Percentiles rank a stretch among this genome's conserved stretches.
Evolutionary conservation across 2,329 filamentous ascomycete species (phyloP).

Genomic region (Cercospora janseana): DNA sequence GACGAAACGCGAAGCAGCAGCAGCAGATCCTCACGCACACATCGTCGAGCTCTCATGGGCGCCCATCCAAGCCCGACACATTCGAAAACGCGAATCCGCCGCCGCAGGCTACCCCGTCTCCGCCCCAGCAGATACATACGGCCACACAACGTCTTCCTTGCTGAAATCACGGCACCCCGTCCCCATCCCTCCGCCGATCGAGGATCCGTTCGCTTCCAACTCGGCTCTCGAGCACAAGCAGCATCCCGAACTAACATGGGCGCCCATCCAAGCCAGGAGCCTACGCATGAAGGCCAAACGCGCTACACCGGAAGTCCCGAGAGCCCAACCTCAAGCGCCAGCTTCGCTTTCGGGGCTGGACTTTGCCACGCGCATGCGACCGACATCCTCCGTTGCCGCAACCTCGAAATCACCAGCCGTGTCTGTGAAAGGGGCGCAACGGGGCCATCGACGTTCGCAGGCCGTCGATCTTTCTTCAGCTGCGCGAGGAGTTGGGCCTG

Average conservation of each 20-base stretch:
- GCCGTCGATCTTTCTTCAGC: no score
- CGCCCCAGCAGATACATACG: background rate
- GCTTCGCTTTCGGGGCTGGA: no score
- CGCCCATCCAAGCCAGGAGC: background rate
- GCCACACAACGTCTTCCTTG: background rate
- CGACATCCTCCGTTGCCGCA: no score
- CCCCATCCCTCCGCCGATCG: background rate
- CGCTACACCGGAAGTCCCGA: background rate
- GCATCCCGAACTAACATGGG: conserved; percentile 2
- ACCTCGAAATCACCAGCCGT: no score
- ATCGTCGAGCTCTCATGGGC: background rate
- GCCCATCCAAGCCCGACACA: background rate
- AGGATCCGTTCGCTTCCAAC: background rate
- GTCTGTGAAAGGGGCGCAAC: no score
- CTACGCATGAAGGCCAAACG: background rate
- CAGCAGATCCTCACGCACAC: no score
- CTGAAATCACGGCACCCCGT: background rate
- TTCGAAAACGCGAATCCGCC: background rate
- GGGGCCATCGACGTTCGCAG: no score
- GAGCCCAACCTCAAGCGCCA: background rate
- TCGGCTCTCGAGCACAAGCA: background rate
- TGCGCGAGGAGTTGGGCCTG: no score
- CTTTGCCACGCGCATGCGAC: no score
- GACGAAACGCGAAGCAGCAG: background rate
- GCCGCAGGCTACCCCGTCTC: background rate